A percentile compares a stretch with the other conserved stretches of the same genome.
Evolutionary conservation across 495 filamentous ascomycete species (phyloP).

Genomic region (Daldinia caldariorum): DNA sequence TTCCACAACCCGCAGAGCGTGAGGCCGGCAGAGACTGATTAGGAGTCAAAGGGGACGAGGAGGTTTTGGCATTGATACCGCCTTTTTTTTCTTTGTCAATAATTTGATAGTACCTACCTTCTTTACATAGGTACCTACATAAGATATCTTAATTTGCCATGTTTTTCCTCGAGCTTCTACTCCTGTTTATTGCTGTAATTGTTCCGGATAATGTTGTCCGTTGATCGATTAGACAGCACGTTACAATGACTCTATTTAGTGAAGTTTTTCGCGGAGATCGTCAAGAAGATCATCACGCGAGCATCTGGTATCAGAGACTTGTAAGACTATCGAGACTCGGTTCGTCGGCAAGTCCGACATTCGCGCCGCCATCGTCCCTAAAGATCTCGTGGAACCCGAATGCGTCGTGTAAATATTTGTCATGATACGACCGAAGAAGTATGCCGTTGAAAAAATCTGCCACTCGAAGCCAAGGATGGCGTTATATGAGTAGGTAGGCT

Average conservation of each 20-base stretch:
- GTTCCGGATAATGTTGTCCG: not conserved
- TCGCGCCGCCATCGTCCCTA: not conserved
- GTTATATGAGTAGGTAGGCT: not conserved
- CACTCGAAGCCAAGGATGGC: not conserved
- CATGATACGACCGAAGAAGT: not conserved
- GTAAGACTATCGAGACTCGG: not conserved
- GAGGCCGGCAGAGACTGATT: slow-evolving; percentile 46
- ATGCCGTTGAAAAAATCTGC: not conserved
- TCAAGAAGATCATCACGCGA: not conserved
- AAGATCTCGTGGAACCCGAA: not conserved
- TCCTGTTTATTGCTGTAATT: not conserved
- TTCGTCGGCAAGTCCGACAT: not conserved
- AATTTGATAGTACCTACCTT: slow-evolving; percentile 26
- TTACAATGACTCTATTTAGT: not conserved
- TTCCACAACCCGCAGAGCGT: slow-evolving; percentile 76
- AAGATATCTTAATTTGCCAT: slow-evolving; percentile 23
- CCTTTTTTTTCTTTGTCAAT: slow-evolving; percentile 26
- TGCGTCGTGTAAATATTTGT: not conserved
- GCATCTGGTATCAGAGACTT: not conserved
- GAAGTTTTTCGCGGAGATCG: not conserved
- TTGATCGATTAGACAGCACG: not conserved
- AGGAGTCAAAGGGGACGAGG: slow-evolving; percentile 36
- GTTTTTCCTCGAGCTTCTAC: not conserved
- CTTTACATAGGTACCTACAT: too few relatives aligned
- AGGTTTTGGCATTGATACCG: slow-evolving; percentile 37